Base-by-base conservation (phyloP, 2,329 filamentous ascomycete species). In the Pyrenochaeta sp. region DNA sequence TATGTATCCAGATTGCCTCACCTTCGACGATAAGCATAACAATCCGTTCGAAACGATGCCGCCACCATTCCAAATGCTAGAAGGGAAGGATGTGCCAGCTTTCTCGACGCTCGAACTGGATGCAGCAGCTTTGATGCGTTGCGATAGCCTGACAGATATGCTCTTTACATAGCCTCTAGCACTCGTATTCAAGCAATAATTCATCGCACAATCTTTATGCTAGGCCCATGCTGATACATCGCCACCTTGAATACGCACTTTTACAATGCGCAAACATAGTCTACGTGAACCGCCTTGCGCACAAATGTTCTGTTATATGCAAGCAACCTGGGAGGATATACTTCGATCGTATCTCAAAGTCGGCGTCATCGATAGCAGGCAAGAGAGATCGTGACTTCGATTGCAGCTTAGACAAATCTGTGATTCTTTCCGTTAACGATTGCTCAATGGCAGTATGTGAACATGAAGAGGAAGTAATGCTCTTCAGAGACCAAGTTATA, bases 401-500 rank as follows among this genome's bases (percentile, higher is more conserved):
- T 11, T 27, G 4, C 30, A 18, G 30, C 11, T 27, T 14, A 20
- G 15, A 18, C 17, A 12, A 15, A 53, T 47, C 56, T 60, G 33
- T 37, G n/a, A 7, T 40, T 14, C 10, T 36, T 41, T 14, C 29
- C 9, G 54, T 64, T 37, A 64, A 58, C 54, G 42, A 29, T 18
- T 41, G 47, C n/a, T 39, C 29, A 36, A 39, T 12, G 17, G n/a
- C 4, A 21, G 14, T 18, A 5, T 30, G 35, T 55, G 48, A 54
- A 54, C 29, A 31, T 33, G 35, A 35, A 14, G n/a, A 33, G 29
- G 5, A 37, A 15, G 20, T 32, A 54, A 35, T 32, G 66, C 67
- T 75, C 67, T 61, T 78, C 75, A 78, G 75, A 74, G 68, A 78
- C 77, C 77, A 71, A 68, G 61, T 74, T 79, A 75, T 81, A 81